Base-by-base conservation (phyloP, 352 stramenopile genomes). In the Globisporangium iwayamae region DNA sequence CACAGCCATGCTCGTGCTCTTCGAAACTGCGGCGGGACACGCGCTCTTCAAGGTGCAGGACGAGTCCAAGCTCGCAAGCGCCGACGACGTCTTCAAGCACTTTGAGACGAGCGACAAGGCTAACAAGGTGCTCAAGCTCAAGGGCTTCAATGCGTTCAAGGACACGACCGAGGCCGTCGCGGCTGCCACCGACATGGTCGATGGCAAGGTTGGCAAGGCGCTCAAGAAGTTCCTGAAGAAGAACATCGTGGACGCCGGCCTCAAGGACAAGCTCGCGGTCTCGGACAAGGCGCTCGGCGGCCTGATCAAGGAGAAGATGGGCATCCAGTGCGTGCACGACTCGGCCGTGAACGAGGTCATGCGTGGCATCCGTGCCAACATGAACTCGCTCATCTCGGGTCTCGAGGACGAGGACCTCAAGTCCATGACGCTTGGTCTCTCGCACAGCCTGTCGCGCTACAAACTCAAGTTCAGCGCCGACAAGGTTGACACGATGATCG, bases 401-500 rank as follows among this genome's bases (percentile, higher is more conserved):
- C 90, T 96, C 68, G 79, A 94, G 57, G 90, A 96, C 71, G 84
- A 89, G 48, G 94, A 93, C 74, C 81, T 97, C 62, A 94, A 90
- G 79, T 93, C 94, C n/a, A 99, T 99, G 97, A 96, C 96, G 66
- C 88, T 99, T 11, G 98, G 98, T 81, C 82, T 99, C n/a, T 98
- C 91, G 67, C 98, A 99, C 89, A 97, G 79, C 11, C 87, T 99
- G 8, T 98, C 90, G 53, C 89, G 98, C 56, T 99, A 99, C 85
- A 99, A 99, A 87, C 91, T 99, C 72, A 99, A 99, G 88, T 99
- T 99, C 68, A 98, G 88, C 65, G 94, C 97, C 11, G 98, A 99
- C 76, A 99, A 99, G 86, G 89, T 99, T 11, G 98, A 99, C 87
- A 99, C 97, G 38, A 99, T 99, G 98, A 99, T 99, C 57, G 96